A percentile compares a stretch with the other conserved stretches of the same genome.
Conservation (phyloP, 1,139 yeast species). For the Lodderomyces orthopsilosis region DNA sequence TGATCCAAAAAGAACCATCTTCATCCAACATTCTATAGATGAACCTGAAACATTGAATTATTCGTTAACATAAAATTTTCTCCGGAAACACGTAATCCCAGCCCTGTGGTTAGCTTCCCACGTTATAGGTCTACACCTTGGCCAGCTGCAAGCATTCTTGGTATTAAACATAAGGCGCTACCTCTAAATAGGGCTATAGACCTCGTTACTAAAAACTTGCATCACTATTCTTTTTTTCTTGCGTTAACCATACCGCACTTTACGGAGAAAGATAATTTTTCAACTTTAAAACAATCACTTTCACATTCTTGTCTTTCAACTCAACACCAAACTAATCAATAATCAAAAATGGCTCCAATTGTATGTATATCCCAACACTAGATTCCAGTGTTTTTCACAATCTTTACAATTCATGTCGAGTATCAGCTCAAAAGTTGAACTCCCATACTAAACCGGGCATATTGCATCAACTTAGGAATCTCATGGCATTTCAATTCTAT, state of each 20-base stretch:
- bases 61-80: too few relatives aligned
- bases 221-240: neutral
- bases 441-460: neutral
- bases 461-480: neutral
- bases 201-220: neutral
- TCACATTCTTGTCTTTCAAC: neutral
- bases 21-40: too few relatives aligned
- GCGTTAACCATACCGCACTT: neutral
- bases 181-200: neutral
- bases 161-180: too few relatives aligned
- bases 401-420: neutral
- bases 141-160: too few relatives aligned
- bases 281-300: neutral
- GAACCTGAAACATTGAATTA: too few relatives aligned
- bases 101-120: too few relatives aligned
- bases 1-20: neutral
- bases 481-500: too few relatives aligned
- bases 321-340: neutral
- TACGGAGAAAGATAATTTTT: neutral
- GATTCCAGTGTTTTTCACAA: neutral
- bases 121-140: too few relatives aligned
- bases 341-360: constrained; percentile 77
- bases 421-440: neutral
- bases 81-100: too few relatives aligned
- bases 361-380: constrained; percentile 54